Evolutionary conservation across 768 basidiomycete genomes (phyloP), one percentile per base, ranked within the genome.

Genomic region (Suillus fuscotomentosus): DNA sequence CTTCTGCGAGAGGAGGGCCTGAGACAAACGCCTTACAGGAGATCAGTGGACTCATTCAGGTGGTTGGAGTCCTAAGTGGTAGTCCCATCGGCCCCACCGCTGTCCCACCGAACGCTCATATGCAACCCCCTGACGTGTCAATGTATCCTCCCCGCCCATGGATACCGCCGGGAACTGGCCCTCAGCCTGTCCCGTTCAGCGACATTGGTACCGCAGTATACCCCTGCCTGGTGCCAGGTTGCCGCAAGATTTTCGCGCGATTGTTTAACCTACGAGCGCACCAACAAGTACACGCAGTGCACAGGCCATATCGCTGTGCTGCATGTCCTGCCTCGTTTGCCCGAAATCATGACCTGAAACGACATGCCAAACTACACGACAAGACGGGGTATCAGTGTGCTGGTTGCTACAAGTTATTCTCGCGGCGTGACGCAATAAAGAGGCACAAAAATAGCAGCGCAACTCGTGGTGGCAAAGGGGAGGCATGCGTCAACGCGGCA

Each of bases 151-250:
- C 72, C 50, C 77, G 73, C 61, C 71, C 74, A 41, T 75, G 73
- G 65, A 67, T 73, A 31, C 70, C 74, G 5, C 73, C 70, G 61
- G 72, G 66, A 47, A 61, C 66, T 3, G 69, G 68, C 43, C 45
- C 68, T 9, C 62, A 62, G 60, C 48, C 76, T 27, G 76, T 70
- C 66, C 70, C 76, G 27, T 71, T 76, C 61, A 67, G 71, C 57
- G 87, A 88, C 68, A 88, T 89, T 55, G 86, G 85, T 42, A 89
- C 90, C 14, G 89, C 90, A 9, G 89, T 92, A n/a, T 88, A 91
- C 69, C 91, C 92, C 5, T 94, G 92, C 72, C 81, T 86, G n/a
- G 78, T 86, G 20, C 76, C 82, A 34, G 79, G 83, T 39, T 94
- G 92, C 72, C 79, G 76, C 65, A 92, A 90, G 76, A 84, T 80